Base-by-base conservation (phyloP, 495 filamentous ascomycete genomes). In the Rhypophila decipiens region DNA sequence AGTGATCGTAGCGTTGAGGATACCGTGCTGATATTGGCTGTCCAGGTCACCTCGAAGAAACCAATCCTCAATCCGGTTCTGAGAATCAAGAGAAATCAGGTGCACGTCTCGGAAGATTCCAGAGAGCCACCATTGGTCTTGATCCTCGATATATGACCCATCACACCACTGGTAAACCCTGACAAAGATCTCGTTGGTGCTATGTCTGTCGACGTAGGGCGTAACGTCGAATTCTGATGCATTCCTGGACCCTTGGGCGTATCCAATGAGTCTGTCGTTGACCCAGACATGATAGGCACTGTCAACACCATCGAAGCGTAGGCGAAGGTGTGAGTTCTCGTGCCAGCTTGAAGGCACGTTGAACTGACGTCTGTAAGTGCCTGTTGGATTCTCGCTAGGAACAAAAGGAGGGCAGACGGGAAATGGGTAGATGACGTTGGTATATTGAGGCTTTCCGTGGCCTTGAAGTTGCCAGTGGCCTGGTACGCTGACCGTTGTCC, bases 401-500 rank as follows among this genome's bases (percentile, higher is more conserved):
- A 79, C 71, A 49, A 67, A 63, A 1, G 81, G 82, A 5, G 82
- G 82, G 43, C 75, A 67, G 10, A 76, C 69, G 1, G 81, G 79
- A 34, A 85, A 76, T 0, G 79, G 82, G 47, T 75, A 83, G 19
- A 72, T 61, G 37, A 77, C 65, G 39, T 84, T 85, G 5, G 78
- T 83, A 52, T 84, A 84, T 33, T 83, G 78, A 3, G 70, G 71
- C n/a, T 56, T 57, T 5, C 80, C 80, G 47, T 79, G 76, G 27
- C 82, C 82, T 53, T 83, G 77, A 5, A 84, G 58, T 50, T 85
- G 82, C 82, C 82, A 85, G 57, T 80, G 78, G 2, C 77, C 76
- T 0, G 82, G 82, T 4, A 85, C 82, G n/a, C 66, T 46, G 42
- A 80, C 75, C 31, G 66, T 56, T 12, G 58, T 66, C 77, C 81